Evolutionary conservation across 495 filamentous ascomycete species (phyloP), one percentile per base, ranked within the genome.

Genomic region (Zalerion maritima): DNA sequence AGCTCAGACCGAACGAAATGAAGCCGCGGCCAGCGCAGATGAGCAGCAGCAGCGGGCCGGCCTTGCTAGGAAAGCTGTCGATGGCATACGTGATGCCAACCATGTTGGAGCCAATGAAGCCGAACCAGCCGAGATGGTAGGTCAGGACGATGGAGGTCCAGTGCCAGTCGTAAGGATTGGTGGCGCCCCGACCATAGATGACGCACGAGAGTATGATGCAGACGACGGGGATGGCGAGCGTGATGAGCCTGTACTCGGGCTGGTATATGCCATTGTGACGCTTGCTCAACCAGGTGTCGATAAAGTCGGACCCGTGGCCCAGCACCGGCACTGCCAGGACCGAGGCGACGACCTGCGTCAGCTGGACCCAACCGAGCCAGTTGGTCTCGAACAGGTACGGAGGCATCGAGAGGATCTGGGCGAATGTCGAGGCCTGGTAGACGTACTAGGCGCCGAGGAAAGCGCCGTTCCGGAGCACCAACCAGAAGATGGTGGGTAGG

Each of bases 401-500:
- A 0, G 43, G 32, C 0, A 29, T 29, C 7, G 40, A 34, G n/a
- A 62, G 23, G 18, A 56, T 46, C 12, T 20, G 46, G 22, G 45
- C 38, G 38, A 54, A 58, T 2, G 56, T 58, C 4, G 44, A 52
- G 8, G 40, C 46, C 22, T 60, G 53, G 24, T 49, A 50, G 26
- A 62, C 42, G 26, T 56, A n/a, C n/a, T n/a, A 54, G 25, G 46
- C 35, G 4, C 56, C 53, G 10, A 60, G 43, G 2, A 46, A 47
- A 8, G 58, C 32, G 1, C 55, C 56, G 16, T 60, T 54, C 2
- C 60, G 34, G 12, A 45, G 31, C 5, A 54, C 24, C 2, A 49
- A 49, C 56, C 56, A 62, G 21, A 60, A 33, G 11, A 60, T 49
- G 21, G 56, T 55, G 1, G 56, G 58, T 35, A 58, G 57, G 8